Conservation (phyloP, 768 basidiomycete genomes). For the Crassisporium funariophilum region DNA sequence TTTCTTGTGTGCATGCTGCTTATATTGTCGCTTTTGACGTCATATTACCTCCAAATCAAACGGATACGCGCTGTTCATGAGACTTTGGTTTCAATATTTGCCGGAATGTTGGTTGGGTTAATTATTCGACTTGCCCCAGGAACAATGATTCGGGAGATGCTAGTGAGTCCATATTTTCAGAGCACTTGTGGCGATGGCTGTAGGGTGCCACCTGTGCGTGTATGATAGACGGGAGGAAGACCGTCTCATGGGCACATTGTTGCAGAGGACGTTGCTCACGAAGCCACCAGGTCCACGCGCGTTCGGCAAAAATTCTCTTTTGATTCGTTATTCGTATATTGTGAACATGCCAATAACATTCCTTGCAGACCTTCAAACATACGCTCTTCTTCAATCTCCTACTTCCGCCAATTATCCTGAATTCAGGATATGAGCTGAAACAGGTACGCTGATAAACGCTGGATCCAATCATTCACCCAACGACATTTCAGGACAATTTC, state of each 20-base stretch:
- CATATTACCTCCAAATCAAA: slow-evolving; percentile 97
- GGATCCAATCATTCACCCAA: neutral
- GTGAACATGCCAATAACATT: slow-evolving; percentile 8
- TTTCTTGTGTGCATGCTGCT: slow-evolving; percentile 92
- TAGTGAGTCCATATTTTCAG: slow-evolving; percentile 60
- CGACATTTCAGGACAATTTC: slow-evolving; percentile 80
- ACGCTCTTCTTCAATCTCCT: slow-evolving; percentile 97
- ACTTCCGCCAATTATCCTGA: slow-evolving; percentile 97
- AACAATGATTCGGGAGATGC: slow-evolving; percentile 94
- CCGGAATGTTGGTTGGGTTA: slow-evolving; percentile 94
- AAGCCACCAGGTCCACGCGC: too few relatives aligned
- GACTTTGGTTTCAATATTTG: slow-evolving; percentile 92
- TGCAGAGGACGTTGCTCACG: too few relatives aligned
- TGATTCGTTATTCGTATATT: neutral
- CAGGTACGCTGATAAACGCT: slow-evolving; percentile 57
- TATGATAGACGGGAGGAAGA: too few relatives aligned
- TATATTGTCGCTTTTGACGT: slow-evolving; percentile 92
- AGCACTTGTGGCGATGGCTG: neutral
- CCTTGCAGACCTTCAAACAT: slow-evolving; percentile 85
- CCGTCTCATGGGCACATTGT: too few relatives aligned
- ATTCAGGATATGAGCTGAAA: slow-evolving; percentile 96
- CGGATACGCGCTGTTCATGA: slow-evolving; percentile 95
- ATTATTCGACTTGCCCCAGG: slow-evolving; percentile 90
- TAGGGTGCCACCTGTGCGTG: neutral
- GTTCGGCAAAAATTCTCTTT: too few relatives aligned